Evolutionary conservation across 129 eudicot genomes (phyloP).

Genomic region (Flaveria sonorensis): DNA sequence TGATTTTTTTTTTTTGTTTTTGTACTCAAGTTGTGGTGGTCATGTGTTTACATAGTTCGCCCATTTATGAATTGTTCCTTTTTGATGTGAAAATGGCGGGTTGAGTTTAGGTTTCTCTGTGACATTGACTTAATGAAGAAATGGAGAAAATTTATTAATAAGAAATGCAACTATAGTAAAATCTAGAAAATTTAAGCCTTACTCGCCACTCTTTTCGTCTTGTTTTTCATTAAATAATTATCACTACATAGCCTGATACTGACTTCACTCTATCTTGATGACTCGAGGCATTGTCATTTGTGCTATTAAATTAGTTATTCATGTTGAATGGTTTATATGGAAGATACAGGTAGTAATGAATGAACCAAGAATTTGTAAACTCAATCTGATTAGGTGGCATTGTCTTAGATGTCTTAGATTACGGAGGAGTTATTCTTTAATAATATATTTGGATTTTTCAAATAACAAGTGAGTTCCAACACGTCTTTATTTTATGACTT

Average conservation of each 20-base stretch:
- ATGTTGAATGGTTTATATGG: background rate
- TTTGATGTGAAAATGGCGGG: background rate
- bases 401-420: background rate
- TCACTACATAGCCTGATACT: background rate
- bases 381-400: background rate
- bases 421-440: background rate
- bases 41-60: background rate
- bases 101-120: background rate
- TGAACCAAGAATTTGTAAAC: background rate
- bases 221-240: background rate
- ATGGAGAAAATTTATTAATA: background rate
- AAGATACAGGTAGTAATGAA: background rate
- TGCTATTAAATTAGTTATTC: background rate
- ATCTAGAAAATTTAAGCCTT: background rate
- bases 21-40: conserved; percentile 4
- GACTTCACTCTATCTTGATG: background rate
- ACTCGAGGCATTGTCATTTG: background rate
- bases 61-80: background rate
- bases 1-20: background rate
- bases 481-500: background rate
- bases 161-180: background rate
- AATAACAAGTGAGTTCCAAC: background rate
- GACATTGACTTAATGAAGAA: background rate
- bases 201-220: background rate
- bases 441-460: background rate